Conservation (phyloP, 164 flowering plant species). For the Taxillus chinensis region DNA sequence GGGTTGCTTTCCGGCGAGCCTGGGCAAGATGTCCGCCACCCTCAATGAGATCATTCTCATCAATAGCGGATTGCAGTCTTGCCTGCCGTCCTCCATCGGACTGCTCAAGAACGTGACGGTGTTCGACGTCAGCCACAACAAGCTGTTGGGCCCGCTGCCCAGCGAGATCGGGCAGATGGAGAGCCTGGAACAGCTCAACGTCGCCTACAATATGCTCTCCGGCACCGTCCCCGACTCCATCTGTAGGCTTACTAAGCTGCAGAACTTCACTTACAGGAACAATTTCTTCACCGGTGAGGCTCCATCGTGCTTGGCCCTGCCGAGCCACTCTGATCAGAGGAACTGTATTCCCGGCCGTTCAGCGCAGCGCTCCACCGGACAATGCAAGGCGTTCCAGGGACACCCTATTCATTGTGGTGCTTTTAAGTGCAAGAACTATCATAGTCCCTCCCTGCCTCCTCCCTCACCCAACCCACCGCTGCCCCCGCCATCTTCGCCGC, state of each 20-base stretch:
- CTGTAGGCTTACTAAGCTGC: slow-evolving; percentile 52
- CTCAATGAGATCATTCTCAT: slow-evolving; percentile 6
- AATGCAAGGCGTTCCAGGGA: slow-evolving; percentile 56
- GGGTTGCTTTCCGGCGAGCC: slow-evolving; percentile 7
- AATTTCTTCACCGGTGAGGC: slow-evolving; percentile 88
- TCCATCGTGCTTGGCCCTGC: slow-evolving; percentile 47
- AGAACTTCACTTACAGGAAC: slow-evolving; percentile 65
- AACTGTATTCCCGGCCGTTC: slow-evolving; percentile 74
- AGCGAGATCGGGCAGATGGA: slow-evolving; percentile 44
- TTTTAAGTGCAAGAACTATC: slow-evolving; percentile 32
- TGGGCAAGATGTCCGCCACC: slow-evolving; percentile 3
- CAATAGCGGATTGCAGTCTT: background rate
- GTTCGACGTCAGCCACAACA: too few relatives aligned
- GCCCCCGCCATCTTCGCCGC: slow-evolving; percentile 8
- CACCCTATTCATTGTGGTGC: slow-evolving; percentile 50
- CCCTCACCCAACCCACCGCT: background rate
- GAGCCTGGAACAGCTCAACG: slow-evolving; percentile 75
- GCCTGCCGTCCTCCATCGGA: background rate
- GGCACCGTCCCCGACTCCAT: slow-evolving; percentile 62
- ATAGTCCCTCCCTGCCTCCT: background rate
- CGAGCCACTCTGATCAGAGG: slow-evolving; percentile 45
- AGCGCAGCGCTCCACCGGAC: slow-evolving; percentile 41
- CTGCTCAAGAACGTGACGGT: too few relatives aligned
- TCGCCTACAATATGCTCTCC: slow-evolving; percentile 68
- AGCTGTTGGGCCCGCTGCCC: too few relatives aligned